Conservation (phyloP, 495 filamentous ascomycete genomes). For the Aspergillus asperescens region DNA sequence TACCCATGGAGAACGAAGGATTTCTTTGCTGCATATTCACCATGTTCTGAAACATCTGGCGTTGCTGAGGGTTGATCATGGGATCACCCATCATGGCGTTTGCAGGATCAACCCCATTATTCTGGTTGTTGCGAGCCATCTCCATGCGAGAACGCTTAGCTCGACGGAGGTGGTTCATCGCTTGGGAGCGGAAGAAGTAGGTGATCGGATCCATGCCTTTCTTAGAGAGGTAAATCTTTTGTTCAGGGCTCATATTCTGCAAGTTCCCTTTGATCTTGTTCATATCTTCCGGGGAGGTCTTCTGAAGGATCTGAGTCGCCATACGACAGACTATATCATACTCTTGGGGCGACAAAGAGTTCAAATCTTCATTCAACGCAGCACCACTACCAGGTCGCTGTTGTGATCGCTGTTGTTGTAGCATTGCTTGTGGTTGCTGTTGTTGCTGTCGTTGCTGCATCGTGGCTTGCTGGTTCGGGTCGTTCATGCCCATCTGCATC, state of each 20-base stretch:
- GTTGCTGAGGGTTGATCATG: conserved; percentile 40
- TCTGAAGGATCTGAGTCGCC: conserved; percentile 37
- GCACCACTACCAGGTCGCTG: conserved; percentile 29
- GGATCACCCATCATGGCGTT: conserved; percentile 34
- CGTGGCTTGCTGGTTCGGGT: conserved; percentile 36
- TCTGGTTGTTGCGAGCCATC: conserved; percentile 27
- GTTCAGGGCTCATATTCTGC: conserved; percentile 42
- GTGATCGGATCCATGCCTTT: conserved; percentile 45
- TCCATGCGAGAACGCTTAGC: conserved; percentile 33
- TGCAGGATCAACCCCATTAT: conserved; percentile 28
- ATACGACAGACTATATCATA: conserved; percentile 40
- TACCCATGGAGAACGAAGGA: conserved; percentile 30
- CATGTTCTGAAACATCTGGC: conserved; percentile 40
- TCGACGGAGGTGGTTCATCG: conserved; percentile 34
- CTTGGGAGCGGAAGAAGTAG: conserved; percentile 48
- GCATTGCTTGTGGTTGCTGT: conserved; percentile 21
- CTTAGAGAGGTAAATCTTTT: conserved; percentile 34
- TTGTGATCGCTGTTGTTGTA: conserved; percentile 40
- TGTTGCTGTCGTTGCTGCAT: conserved; percentile 33
- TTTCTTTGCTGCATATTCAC: conserved; percentile 37
- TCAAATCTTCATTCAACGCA: conserved; percentile 33
- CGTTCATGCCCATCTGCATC: conserved; percentile 44
- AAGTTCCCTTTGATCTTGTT: conserved; percentile 41
- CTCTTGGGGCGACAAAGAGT: conserved; percentile 36
- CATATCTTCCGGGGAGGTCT: conserved; percentile 39